A percentile compares a stretch with the other conserved stretches of the same genome.
Evolutionary conservation across 2,329 filamentous ascomycete species (phyloP).

Genomic region (Pestalotiopsis sp.): DNA sequence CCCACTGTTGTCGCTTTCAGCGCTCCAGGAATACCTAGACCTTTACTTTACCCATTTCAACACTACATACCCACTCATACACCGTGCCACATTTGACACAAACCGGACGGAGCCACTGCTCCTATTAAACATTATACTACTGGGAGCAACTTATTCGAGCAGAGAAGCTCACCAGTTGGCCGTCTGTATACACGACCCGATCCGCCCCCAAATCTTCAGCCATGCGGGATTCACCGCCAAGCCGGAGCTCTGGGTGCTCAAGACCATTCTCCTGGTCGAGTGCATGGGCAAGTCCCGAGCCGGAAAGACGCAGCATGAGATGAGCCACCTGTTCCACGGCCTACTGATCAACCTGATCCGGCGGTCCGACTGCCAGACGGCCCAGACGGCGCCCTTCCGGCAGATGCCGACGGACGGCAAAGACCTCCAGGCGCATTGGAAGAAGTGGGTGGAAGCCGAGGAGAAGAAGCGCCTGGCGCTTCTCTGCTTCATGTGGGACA

Average conservation of each 20-base stretch:
- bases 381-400: slow-evolving; percentile 25
- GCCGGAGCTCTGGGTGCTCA: slow-evolving; percentile 61
- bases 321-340: slow-evolving; percentile 55
- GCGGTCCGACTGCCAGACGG: slow-evolving; percentile 35
- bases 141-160: slow-evolving; percentile 62
- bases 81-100: slow-evolving; percentile 57
- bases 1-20: slow-evolving; percentile 47
- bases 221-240: slow-evolving; percentile 56
- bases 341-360: slow-evolving; percentile 39
- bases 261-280: slow-evolving; percentile 62
- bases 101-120: slow-evolving; percentile 50
- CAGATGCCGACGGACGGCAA: slow-evolving; percentile 30
- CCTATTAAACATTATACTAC: slow-evolving; percentile 52
- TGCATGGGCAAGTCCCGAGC: slow-evolving; percentile 65
- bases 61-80: slow-evolving; percentile 58
- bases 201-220: slow-evolving; percentile 59
- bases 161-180: slow-evolving; percentile 60
- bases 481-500: slow-evolving; percentile 67
- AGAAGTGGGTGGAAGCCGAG: slow-evolving; percentile 53
- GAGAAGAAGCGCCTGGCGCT: slow-evolving; percentile 60
- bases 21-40: slow-evolving; percentile 56
- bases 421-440: slow-evolving; percentile 49
- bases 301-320: slow-evolving; percentile 63
- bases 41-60: slow-evolving; percentile 64
- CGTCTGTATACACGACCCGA: slow-evolving; percentile 61